Base-by-base conservation (phyloP, 805 yeast genomes). In the Lipomyces oligophaga region DNA sequence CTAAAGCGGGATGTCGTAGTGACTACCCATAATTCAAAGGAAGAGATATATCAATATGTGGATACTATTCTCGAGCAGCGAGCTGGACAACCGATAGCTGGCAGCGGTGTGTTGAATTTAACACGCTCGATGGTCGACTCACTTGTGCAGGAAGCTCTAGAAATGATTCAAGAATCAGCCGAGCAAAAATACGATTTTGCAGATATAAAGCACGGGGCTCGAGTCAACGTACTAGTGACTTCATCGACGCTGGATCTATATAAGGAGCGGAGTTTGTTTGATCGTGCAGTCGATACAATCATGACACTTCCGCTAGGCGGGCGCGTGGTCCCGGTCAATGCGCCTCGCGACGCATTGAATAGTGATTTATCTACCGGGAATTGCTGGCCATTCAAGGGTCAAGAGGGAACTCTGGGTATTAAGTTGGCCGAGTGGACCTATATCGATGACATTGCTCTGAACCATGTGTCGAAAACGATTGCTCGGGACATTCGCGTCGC, bases 301-400 rank as follows among this genome's bases (percentile, higher is more conserved):
- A n/a, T n/a, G n/a, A n/a, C n/a, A n/a, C n/a, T n/a, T n/a, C n/a
- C n/a, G n/a, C n/a, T n/a, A n/a, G n/a, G n/a, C n/a, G n/a, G n/a
- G n/a, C n/a, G n/a, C n/a, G n/a, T n/a, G n/a, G n/a, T n/a, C n/a
- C n/a, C n/a, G n/a, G n/a, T n/a, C n/a, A n/a, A n/a, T n/a, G n/a
- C n/a, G n/a, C n/a, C n/a, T n/a, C n/a, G 8, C 24, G 50, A 45
- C 16, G 61, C 60, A 8, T 52, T 63, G 10, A 30, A 36, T 8
- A 36, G 52, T 1, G 58, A 55, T 7, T 34, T 49, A 6, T 44
- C 55, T n/a, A 43, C 50, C 4, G 67, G 65, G 1, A 47, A 46
- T 22, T 65, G 68, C 53, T 65, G 68, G 68, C 63, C 67, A 18
- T 61, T 65, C 40, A 43, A 52, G 5, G 68, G 68, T 2, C 34